These are phyloP conservation scores for Licmophora abbreviata DNA, from an alignment of 108 stramenopile species.

Conservation along the genomic window DNA sequence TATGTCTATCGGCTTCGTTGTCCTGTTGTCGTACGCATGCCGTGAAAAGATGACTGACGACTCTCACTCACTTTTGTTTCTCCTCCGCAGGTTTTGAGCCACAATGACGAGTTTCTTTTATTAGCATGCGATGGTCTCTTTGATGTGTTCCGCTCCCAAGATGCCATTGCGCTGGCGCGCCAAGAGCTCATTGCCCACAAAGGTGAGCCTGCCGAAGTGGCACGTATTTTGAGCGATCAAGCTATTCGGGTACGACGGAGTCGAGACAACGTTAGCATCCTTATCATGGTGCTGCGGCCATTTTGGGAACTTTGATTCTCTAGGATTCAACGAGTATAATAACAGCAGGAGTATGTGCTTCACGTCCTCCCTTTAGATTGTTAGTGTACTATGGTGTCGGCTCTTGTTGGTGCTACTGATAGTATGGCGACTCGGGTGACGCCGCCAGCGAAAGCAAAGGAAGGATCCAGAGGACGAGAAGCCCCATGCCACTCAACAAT, in stretches of 20 bases:
- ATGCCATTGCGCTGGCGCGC: constrained; percentile 85
- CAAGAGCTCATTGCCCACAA: constrained; percentile 79
- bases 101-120: constrained; percentile 91
- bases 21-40: constrained; percentile 1
- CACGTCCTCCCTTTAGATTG: too few relatives aligned
- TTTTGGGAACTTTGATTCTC: constrained; percentile 62
- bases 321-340: neutral
- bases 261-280: constrained; percentile 89
- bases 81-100: constrained; percentile 57
- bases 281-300: constrained; percentile 84
- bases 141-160: constrained; percentile 94
- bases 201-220: constrained; percentile 88
- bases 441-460: constrained; percentile 15
- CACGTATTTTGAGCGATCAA: constrained; percentile 84
- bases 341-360: too few relatives aligned
- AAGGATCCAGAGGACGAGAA: constrained; percentile 14
- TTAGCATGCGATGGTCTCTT: constrained; percentile 97
- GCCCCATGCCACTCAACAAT: constrained; percentile 8
- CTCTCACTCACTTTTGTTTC: constrained; percentile 9
- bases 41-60: too few relatives aligned
- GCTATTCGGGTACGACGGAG: constrained; percentile 87
- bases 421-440: neutral
- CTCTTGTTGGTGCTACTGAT: neutral
- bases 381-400: too few relatives aligned
- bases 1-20: constrained; percentile 23